Conservation (phyloP, 805 yeast genomes). For the Ogataea neopini region DNA sequence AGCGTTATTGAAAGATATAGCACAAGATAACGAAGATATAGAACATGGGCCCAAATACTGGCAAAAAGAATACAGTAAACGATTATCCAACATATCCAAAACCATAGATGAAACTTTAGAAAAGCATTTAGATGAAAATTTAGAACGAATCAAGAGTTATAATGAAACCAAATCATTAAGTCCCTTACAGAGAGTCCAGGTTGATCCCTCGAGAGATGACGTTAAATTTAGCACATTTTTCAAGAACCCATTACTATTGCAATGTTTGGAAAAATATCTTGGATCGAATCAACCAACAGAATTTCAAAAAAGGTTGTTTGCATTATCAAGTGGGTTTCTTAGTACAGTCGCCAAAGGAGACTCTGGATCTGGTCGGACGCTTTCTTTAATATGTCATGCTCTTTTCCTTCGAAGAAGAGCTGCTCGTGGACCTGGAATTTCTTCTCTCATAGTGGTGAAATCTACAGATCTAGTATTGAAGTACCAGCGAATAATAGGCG, state of each 20-base stretch:
- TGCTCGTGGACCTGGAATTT: conserved; percentile 30
- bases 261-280: conserved; percentile 20
- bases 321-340: conserved; percentile 27
- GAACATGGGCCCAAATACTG: conserved; percentile 23
- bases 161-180: conserved; percentile 21
- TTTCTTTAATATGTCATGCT: conserved; percentile 30
- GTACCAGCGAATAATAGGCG: conserved; percentile 20
- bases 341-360: conserved; percentile 35
- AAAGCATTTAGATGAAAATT: conserved; percentile 22
- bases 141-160: conserved; percentile 29
- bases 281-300: conserved; percentile 27
- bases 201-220: conserved; percentile 19
- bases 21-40: conserved; percentile 6
- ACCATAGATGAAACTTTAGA: conserved; percentile 24
- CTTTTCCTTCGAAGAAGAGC: conserved; percentile 26
- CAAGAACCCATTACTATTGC: conserved; percentile 14
- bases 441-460: conserved; percentile 34
- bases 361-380: conserved; percentile 34
- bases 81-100: conserved; percentile 22
- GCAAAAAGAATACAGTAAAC: conserved; percentile 20
- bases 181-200: conserved; percentile 26
- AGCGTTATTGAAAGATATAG: conserved; percentile 9
- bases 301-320: conserved; percentile 32
- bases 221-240: conserved; percentile 25
- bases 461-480: conserved; percentile 29